Base-by-base conservation (phyloP, 257 asterid genomes). In the Solanum gandarillasii region DNA sequence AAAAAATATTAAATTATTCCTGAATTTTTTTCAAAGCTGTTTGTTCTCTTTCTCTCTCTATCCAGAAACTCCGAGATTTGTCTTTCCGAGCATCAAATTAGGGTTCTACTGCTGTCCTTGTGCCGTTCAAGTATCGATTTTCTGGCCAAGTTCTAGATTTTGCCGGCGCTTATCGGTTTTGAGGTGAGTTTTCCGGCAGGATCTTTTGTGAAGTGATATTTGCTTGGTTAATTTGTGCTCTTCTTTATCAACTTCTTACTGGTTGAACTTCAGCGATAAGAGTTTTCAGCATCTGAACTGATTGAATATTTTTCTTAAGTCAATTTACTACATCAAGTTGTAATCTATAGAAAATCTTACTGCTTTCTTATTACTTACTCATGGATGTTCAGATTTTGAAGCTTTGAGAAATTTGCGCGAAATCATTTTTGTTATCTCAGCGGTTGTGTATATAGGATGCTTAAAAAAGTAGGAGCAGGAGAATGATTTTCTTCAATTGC, bases 51-150 rank as follows among this genome's bases (percentile, higher is more conserved):
- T 27, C 86, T 89, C 88, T 89, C 90, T 73, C 90, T 91, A 93
- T 90, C 94, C 88, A 89, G 92, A 94, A 91, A 86, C 85, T 90
- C 88, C 95, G 82, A 90, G 96, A 94, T 93, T 93, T 88, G 92
- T 65, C 73, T 58, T 87, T 84, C 86, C 52, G 68, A 84, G 88
- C 55, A 60, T 88, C 91, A 13, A 87, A 65, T 87, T 90, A 90
- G 91, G 93, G 94, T 88, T 89, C 79, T 16, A 29, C 83, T 83
- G 36, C 32, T 23, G 67, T 79, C 55, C 86, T 35, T 70, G 38
- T 83, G 89, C 85, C 16, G 87, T 88, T 94, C 43, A 7, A 39
- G 81, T n/a, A 74, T 60, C 18, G 84, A 25, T 87, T 87, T 83
- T 68, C 41, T 46, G 87, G 89, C 20, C 79, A 43, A 52, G 52